Evolutionary conservation across 2,329 filamentous ascomycete species (phyloP).

Genomic region (Aurifilum marmelostoma): DNA sequence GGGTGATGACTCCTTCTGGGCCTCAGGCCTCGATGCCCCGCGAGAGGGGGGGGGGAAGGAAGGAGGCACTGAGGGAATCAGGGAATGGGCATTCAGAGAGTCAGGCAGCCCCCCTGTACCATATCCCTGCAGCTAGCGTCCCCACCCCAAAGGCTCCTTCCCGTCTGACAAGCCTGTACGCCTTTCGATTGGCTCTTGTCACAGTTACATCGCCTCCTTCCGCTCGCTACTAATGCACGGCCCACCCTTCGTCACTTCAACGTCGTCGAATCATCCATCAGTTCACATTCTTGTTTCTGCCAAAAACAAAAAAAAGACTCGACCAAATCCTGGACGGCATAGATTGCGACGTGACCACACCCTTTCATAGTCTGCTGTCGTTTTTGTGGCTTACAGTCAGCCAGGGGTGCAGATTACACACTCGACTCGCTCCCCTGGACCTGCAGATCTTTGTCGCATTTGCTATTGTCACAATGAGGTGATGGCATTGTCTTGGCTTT

Average conservation of each 20-base stretch:
- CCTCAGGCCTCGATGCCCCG: background rate
- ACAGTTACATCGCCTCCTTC: conserved; percentile 16
- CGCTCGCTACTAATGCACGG: conserved; percentile 22
- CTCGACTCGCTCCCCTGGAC: conserved; percentile 13
- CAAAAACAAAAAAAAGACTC: background rate
- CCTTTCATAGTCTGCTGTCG: background rate
- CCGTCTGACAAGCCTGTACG: conserved; percentile 22
- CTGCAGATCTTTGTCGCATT: conserved; percentile 12
- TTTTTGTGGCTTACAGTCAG: background rate
- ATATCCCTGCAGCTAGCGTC: background rate
- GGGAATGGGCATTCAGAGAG: background rate
- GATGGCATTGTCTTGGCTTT: background rate
- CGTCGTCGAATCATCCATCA: conserved; percentile 19
- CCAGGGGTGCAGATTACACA: conserved; percentile 12
- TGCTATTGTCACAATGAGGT: conserved; percentile 1
- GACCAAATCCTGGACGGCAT: conserved; percentile 5
- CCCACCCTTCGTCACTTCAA: conserved; percentile 16
- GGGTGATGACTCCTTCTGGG: conserved; percentile 4
- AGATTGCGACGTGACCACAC: conserved; percentile 20
- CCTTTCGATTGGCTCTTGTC: conserved; percentile 18
- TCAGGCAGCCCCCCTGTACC: background rate
- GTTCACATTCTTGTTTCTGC: background rate
- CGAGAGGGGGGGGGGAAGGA: no score
- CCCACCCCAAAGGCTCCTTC: conserved; percentile 18
- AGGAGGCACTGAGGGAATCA: no score